Evolutionary conservation across 23 red algal genomes (phyloP).

Genomic region (Pyropia haitanensis): DNA sequence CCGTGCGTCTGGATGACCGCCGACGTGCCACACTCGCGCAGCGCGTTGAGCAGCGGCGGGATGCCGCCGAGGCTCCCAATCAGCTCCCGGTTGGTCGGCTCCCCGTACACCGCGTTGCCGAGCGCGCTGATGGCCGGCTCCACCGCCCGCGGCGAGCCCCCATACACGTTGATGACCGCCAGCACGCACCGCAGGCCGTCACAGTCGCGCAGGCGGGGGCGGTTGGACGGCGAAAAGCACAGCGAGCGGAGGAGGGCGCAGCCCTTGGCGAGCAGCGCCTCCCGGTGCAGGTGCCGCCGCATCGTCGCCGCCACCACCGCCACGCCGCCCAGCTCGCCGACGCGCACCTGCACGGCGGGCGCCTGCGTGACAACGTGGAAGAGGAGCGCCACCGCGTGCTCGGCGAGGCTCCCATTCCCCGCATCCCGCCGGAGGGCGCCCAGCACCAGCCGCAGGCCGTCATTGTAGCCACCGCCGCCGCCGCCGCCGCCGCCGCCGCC

Average conservation of each 20-base stretch:
- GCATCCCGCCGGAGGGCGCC: conserved; percentile 29
- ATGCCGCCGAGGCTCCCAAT: conserved; percentile 27
- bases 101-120: conserved; percentile 34
- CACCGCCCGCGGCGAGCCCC: conserved; percentile 8
- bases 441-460: conserved; percentile 8
- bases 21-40: background rate
- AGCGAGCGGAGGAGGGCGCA: conserved; percentile 22
- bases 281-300: conserved; percentile 19
- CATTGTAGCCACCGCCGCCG: no score
- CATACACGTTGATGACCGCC: conserved; percentile 8
- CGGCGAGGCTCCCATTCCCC: conserved; percentile 14
- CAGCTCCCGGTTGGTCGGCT: conserved; percentile 26
- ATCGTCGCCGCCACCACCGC: conserved; percentile 31
- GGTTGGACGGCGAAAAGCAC: conserved; percentile 23
- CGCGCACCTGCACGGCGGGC: conserved; percentile 11
- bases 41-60: conserved; percentile 8
- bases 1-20: no score
- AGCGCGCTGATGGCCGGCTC: conserved; percentile 16
- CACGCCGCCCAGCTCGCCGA: conserved; percentile 19
- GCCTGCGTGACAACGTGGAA: conserved; percentile 12
- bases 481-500: no score
- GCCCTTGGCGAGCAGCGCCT: conserved; percentile 9
- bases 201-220: conserved; percentile 5
- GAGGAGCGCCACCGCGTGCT: conserved; percentile 15
- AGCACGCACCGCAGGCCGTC: conserved; percentile 21